phyloP scores from a whole-genome alignment of 2,329 filamentous ascomycete genomes.

The Ascochyta lentis region DNA sequence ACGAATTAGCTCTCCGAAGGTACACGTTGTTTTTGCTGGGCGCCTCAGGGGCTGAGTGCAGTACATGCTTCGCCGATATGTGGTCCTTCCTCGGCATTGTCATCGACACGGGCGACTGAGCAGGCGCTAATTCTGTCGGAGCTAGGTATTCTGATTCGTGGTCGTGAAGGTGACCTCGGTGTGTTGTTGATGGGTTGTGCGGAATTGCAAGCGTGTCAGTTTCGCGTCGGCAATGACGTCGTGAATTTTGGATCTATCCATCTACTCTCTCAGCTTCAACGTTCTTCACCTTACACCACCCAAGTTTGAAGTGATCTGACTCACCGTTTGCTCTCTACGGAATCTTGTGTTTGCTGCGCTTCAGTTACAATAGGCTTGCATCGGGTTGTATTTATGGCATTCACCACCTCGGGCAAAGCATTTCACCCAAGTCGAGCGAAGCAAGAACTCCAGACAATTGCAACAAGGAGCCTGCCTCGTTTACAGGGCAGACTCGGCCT shows the following conservation, averaged over 20 bases:
- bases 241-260: not conserved
- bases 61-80: not conserved
- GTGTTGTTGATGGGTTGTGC: not conserved
- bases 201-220: slow-evolving; percentile 1
- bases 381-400: no score
- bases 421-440: no score
- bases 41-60: not conserved
- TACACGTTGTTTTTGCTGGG: not conserved
- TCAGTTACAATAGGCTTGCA: no score
- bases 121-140: not conserved
- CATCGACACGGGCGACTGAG: not conserved
- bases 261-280: not conserved
- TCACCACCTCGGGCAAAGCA: no score
- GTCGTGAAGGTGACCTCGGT: not conserved
- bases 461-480: no score
- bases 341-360: no score
- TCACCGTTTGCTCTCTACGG: no score
- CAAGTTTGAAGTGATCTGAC: no score
- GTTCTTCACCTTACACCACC: not conserved
- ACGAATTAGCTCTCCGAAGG: not conserved
- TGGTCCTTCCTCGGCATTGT: not conserved
- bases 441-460: no score
- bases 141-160: not conserved
- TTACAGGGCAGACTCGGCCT: no score
- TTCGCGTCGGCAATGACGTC: slow-evolving; percentile 13